A percentile compares a stretch with the other conserved stretches of the same genome.
Conservation (phyloP, 352 stramenopile genomes). For the Blastocystis sp. region DNA sequence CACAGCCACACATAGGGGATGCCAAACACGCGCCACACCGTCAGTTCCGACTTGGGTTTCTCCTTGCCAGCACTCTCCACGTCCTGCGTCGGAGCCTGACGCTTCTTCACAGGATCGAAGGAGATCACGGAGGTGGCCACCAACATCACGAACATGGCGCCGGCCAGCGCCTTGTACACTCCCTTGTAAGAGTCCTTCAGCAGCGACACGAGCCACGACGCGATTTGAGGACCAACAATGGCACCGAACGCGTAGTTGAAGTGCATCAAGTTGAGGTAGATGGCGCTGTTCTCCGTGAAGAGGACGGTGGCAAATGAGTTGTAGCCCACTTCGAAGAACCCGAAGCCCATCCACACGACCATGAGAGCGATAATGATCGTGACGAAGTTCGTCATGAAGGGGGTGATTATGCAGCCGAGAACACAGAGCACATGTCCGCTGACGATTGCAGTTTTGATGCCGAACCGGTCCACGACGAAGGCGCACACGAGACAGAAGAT, state of each 20-base stretch:
- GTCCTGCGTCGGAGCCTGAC: background rate
- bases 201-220: constrained; percentile 1
- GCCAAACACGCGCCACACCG: background rate
- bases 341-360: constrained; percentile 69
- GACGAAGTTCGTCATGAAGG: constrained; percentile 27
- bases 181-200: constrained; percentile 31
- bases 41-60: background rate
- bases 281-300: constrained; percentile 43
- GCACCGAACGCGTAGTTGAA: constrained; percentile 50
- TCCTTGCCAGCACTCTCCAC: constrained; percentile 6
- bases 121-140: background rate
- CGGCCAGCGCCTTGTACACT: background rate
- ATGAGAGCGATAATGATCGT: constrained; percentile 28
- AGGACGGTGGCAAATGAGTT: constrained; percentile 22
- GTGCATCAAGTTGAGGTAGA: constrained; percentile 70
- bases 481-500: constrained; percentile 64
- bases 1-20: constrained; percentile 32
- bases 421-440: constrained; percentile 9
- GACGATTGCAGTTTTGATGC: constrained; percentile 24
- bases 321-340: constrained; percentile 57
- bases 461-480: constrained; percentile 42
- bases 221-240: constrained; percentile 47
- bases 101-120: background rate
- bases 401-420: constrained; percentile 23
- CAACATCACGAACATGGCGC: background rate